A percentile compares a stretch with the other conserved stretches of the same genome.
Evolutionary conservation across 164 flowering plant species (phyloP).

Genomic region (Stephania yunnanensis): DNA sequence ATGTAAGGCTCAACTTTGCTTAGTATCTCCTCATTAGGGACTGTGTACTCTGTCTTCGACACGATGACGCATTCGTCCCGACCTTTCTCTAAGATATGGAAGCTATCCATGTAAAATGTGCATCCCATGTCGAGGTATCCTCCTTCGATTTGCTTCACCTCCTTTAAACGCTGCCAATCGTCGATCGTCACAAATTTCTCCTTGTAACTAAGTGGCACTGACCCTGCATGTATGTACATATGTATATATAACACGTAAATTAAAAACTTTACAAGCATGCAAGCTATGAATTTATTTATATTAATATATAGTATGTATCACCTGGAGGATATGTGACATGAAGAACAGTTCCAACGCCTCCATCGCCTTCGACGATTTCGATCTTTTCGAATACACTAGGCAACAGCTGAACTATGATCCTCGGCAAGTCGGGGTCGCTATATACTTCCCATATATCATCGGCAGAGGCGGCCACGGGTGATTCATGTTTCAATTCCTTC

Average conservation of each 20-base stretch:
- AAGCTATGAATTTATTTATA: no score
- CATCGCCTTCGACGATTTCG: constrained; percentile 6
- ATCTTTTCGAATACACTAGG: constrained; percentile 1
- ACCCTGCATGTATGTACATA: neutral
- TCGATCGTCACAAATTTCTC: constrained; percentile 15
- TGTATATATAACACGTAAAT: no score
- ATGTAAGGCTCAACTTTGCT: constrained; percentile 1
- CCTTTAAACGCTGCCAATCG: neutral
- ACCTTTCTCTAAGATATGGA: constrained; percentile 3
- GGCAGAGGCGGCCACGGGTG: neutral
- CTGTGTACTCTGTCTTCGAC: neutral
- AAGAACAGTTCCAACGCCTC: constrained; percentile 8
- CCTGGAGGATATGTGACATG: neutral
- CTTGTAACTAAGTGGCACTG: constrained; percentile 1
- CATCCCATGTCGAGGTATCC: constrained; percentile 9
- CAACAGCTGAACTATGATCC: neutral
- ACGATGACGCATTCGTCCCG: constrained; percentile 1
- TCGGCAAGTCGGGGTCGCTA: neutral
- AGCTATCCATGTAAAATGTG: neutral
- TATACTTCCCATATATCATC: constrained; percentile 8
- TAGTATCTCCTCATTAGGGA: constrained; percentile 4
- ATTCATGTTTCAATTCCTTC: neutral
- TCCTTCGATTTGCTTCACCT: constrained; percentile 10
- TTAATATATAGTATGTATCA: neutral
- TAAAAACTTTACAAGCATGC: no score